Base-by-base conservation (phyloP, 352 stramenopile genomes). In the Nothophytophthora sp. region DNA sequence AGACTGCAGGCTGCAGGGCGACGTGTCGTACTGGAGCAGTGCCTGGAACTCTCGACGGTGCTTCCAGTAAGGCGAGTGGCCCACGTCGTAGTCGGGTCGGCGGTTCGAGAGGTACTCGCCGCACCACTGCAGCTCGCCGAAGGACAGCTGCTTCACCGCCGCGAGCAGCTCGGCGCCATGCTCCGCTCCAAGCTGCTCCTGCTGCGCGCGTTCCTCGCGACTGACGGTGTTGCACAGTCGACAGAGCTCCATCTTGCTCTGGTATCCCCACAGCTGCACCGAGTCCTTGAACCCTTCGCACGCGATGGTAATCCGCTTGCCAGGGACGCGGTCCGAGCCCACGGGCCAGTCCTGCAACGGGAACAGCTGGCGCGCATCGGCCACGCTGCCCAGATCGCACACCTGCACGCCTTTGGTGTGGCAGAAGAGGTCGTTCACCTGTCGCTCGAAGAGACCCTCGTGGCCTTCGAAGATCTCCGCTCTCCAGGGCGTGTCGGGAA, bases 191-290 rank as follows among this genome's bases (percentile, higher is more conserved):
- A 54, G 20, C 15, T 59, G 34, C 16, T 37, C 35, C 27, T 66
- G 50, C 27, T 69, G 42, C 25, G 51, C 41, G 23, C 53, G 30
- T 34, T 73, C 61, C 19, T 76, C 57, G n/a, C 7, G 25, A 2
- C 49, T 71, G 23, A 77, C 66, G 43, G 60, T 69, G 3, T 51
- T 19, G 38, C 71, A 82, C 2, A 79, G 42, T 22, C 58, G 56
- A 42, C 71, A 82, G 28, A 82, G 44, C 55, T 76, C 36, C 68
- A 82, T 82, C 50, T 79, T 82, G 58, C 41, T 55, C 23, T 74
- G 71, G 30, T 79, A 82, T 9, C 48, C 71, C 71, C 68, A 79
- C 35, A 67, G 65, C 12, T 64, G 68, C 45, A 81, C 67, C 24
- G 53, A 52, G 32, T 69, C 53, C 23, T 76, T 51, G 42, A 77